Percentiles rank a stretch among this genome's conserved stretches.
These are phyloP conservation scores for Solanum rostratum DNA, from an alignment of 257 asterid species.

Conservation along the genomic window DNA sequence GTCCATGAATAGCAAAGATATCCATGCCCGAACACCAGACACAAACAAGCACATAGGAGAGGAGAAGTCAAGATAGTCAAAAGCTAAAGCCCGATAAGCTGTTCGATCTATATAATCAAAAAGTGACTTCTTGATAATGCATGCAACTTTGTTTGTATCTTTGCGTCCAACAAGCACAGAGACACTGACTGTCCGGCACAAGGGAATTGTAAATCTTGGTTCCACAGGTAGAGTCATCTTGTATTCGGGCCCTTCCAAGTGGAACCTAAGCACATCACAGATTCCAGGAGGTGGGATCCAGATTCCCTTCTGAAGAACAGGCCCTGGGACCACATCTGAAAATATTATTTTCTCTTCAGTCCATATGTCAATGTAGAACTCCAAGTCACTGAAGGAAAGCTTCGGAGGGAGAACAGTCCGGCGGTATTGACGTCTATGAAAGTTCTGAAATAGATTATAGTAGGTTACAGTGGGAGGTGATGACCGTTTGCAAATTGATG, in stretches of 20 bases:
- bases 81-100: conserved; percentile 76
- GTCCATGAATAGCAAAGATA: conserved; percentile 92
- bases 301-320: conserved; percentile 48
- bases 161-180: conserved; percentile 73
- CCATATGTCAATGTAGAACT: conserved; percentile 89
- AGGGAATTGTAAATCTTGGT: conserved; percentile 67
- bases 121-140: conserved; percentile 61
- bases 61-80: conserved; percentile 84
- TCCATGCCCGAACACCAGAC: conserved; percentile 86
- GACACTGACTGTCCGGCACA: conserved; percentile 61
- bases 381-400: conserved; percentile 77
- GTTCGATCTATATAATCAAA: conserved; percentile 92
- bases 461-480: conserved; percentile 60
- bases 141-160: conserved; percentile 67
- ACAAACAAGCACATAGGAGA: conserved; percentile 85
- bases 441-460: conserved; percentile 43
- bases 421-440: conserved; percentile 40
- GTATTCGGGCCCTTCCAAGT: conserved; percentile 69
- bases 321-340: conserved; percentile 87
- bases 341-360: conserved; percentile 52
- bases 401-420: conserved; percentile 65
- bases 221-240: conserved; percentile 85
- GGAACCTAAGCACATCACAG: conserved; percentile 55
- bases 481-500: conserved; percentile 66
- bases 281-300: conserved; percentile 73